These are phyloP conservation scores for Bipolaris cookei DNA, from an alignment of 2,329 filamentous ascomycete species.

Conservation along the genomic window DNA sequence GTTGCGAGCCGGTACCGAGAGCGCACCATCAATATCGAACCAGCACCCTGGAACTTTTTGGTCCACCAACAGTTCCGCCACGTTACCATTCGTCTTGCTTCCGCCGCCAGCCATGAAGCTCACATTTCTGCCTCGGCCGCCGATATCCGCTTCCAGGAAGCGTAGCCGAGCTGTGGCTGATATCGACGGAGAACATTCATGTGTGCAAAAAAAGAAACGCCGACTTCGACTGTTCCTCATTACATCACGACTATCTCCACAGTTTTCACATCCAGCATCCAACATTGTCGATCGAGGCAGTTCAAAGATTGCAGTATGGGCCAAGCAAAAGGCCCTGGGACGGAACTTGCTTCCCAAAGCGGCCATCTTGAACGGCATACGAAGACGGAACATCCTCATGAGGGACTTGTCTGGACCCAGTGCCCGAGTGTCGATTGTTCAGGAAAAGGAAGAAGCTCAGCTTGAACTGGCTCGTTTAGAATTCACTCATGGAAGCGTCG, in stretches of 20 bases:
- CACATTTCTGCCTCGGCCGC: conserved; percentile 41
- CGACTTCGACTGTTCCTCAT: conserved; percentile 67
- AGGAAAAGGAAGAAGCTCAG: conserved; percentile 42
- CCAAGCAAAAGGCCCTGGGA: conserved; percentile 56
- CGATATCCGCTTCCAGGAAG: conserved; percentile 50
- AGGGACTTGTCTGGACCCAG: conserved; percentile 26
- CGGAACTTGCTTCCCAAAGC: conserved; percentile 66
- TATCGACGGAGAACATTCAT: conserved; percentile 62
- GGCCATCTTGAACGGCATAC: conserved; percentile 68
- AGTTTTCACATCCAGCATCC: conserved; percentile 72
- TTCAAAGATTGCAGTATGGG: conserved; percentile 55
- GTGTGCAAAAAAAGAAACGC: conserved; percentile 67
- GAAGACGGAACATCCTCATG: conserved; percentile 49
- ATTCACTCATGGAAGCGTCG: conserved; percentile 41
- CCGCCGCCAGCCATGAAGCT: conserved; percentile 41
- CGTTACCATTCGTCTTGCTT: conserved; percentile 45
- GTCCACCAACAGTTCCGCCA: conserved; percentile 12
- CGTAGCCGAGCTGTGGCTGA: conserved; percentile 62
- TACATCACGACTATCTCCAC: conserved; percentile 72
- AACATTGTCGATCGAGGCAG: conserved; percentile 70
- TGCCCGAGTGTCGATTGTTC: conserved; percentile 32
- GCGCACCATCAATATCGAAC: conserved; percentile 19
- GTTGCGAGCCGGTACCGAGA: conserved; percentile 27
- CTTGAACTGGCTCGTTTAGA: conserved; percentile 41
- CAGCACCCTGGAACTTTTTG: conserved; percentile 18